Evolutionary conservation across 202 grass and related monocot genomes (phyloP).

Genomic region (Carex sylvatica): DNA sequence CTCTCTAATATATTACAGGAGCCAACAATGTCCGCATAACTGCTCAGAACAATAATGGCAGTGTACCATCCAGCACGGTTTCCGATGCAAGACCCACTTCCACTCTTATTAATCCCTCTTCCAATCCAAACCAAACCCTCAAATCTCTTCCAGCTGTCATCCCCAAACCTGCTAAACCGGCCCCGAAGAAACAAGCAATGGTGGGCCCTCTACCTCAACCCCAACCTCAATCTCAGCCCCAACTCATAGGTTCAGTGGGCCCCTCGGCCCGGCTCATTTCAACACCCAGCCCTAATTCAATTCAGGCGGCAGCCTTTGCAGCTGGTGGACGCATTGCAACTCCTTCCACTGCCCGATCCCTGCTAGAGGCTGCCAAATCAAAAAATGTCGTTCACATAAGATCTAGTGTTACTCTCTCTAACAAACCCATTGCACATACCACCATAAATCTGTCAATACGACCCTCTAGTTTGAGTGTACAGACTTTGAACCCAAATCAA

Average conservation of each 20-base stretch:
- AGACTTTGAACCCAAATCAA: background rate
- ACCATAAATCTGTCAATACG: conserved; percentile 29
- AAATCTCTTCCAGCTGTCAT: conserved; percentile 25
- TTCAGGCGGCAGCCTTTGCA: conserved; percentile 86
- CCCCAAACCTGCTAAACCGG: background rate
- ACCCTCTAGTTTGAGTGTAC: background rate
- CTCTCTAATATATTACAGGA: background rate
- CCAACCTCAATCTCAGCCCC: conserved; percentile 20
- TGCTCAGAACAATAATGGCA: conserved; percentile 4
- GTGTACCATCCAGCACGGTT: background rate
- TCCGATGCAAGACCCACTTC: background rate
- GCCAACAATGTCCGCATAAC: conserved; percentile 12
- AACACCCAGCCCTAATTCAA: conserved; percentile 34
- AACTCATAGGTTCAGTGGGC: background rate
- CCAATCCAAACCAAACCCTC: conserved; percentile 25
- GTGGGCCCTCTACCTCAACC: background rate
- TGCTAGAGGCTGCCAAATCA: conserved; percentile 78
- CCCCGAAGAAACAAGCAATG: background rate
- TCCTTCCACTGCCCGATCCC: conserved; percentile 43
- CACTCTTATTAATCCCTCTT: conserved; percentile 6
- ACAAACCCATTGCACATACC: conserved; percentile 19
- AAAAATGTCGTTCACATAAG: conserved; percentile 76
- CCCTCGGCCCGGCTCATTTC: background rate
- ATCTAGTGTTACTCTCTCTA: conserved; percentile 38
- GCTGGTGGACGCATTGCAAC: conserved; percentile 84